Evolutionary conservation across 805 yeast genomes (phyloP).

Genomic region (Diddensiella transvaalensis): DNA sequence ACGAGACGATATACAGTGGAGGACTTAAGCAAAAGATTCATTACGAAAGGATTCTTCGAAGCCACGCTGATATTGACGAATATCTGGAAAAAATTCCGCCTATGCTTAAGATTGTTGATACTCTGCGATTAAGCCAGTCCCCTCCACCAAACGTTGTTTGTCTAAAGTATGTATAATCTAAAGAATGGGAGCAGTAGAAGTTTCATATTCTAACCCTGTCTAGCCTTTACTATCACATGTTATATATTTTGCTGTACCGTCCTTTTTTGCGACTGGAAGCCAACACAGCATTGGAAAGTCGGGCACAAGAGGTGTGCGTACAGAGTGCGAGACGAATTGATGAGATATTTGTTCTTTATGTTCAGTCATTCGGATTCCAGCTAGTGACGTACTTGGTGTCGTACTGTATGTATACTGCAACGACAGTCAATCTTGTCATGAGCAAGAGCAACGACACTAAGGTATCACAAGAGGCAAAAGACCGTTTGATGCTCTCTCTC

Average conservation of each 20-base stretch:
- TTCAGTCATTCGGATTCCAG: slow-evolving; percentile 6
- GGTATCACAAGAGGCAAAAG: slow-evolving; percentile 3
- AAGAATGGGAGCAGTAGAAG: too few species aligned
- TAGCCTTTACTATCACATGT: slow-evolving; percentile 8
- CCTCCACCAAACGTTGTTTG: slow-evolving; percentile 5
- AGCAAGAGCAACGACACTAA: not conserved
- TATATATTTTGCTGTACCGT: slow-evolving; percentile 5
- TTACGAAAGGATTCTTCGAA: not conserved
- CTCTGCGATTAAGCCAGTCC: not conserved
- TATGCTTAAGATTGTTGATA: not conserved
- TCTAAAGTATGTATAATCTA: slow-evolving; percentile 8
- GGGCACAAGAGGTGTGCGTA: slow-evolving; percentile 4
- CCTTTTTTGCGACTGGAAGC: slow-evolving; percentile 6
- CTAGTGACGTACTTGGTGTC: slow-evolving; percentile 7
- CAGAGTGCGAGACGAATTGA: slow-evolving; percentile 5
- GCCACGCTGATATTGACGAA: not conserved
- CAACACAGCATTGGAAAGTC: slow-evolving; percentile 1
- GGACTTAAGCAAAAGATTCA: not conserved
- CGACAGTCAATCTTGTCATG: slow-evolving; percentile 7
- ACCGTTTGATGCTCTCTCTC: slow-evolving; percentile 5
- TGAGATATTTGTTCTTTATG: slow-evolving; percentile 7
- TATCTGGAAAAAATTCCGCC: not conserved
- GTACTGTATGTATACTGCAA: slow-evolving; percentile 6
- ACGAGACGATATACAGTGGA: not conserved
- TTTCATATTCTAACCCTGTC: too few species aligned